phyloP scores from a whole-genome alignment of 2,329 filamentous ascomycete genomes.

The Aspergillus udagawae region DNA sequence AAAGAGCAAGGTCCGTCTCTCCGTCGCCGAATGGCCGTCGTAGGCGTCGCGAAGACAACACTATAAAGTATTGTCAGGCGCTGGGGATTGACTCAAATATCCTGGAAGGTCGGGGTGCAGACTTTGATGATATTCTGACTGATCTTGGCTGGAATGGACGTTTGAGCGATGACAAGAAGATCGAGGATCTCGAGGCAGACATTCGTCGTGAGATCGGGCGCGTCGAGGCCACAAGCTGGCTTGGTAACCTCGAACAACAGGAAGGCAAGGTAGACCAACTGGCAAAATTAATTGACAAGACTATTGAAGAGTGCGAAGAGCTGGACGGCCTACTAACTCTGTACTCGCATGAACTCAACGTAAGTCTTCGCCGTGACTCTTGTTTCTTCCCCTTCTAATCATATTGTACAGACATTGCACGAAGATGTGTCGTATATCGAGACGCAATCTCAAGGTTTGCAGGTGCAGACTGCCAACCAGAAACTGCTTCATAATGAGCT shows the following conservation, averaged over 20 bases:
- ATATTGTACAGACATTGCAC: conserved; percentile 66
- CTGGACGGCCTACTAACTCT: conserved; percentile 89
- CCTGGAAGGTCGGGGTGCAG: conserved; percentile 70
- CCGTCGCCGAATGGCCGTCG: conserved; percentile 50
- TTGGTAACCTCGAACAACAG: conserved; percentile 76
- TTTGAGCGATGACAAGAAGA: conserved; percentile 67
- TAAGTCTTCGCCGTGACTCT: conserved; percentile 45
- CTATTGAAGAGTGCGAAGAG: conserved; percentile 94
- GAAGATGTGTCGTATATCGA: conserved; percentile 98
- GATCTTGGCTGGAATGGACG: conserved; percentile 87
- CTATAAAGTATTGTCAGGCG: conserved; percentile 70
- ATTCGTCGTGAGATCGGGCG: conserved; percentile 84
- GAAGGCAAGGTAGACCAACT: conserved; percentile 87
- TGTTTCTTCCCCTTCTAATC: conserved; percentile 21
- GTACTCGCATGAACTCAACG: conserved; percentile 89
- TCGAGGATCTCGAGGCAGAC: conserved; percentile 77
- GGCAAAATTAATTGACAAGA: conserved; percentile 77
- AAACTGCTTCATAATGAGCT: conserved; percentile 89
- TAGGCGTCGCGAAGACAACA: conserved; percentile 66
- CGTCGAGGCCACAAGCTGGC: conserved; percentile 88
- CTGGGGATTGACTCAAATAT: conserved; percentile 73
- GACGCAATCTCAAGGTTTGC: conserved; percentile 91
- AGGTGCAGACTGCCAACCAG: conserved; percentile 96
- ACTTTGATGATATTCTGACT: conserved; percentile 77
- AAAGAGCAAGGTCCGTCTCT: conserved; percentile 30